Base-by-base conservation (phyloP, 495 filamentous ascomycete species). In the Aspergillus nidulans region DNA sequence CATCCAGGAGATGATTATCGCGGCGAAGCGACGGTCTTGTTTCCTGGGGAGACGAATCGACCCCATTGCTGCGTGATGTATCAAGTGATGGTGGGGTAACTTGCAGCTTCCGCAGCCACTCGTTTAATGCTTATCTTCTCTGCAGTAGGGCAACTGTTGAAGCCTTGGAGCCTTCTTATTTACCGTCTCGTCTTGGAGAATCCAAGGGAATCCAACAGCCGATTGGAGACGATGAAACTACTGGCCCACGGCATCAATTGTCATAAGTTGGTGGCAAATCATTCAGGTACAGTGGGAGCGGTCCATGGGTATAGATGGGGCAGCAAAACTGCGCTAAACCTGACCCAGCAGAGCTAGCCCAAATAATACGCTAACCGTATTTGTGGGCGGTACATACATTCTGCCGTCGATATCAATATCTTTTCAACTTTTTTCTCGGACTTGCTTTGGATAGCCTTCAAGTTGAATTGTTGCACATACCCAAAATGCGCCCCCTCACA, bases 401-500 rank as follows among this genome's bases (percentile, higher is more conserved):
- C 47, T 49, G 47, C 47, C 47, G 30, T 16, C 20, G 30, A 39
- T 49, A 49, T 19, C 19, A 20, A 25, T 19, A 30, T 26, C 34
- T 49, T 49, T 49, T 38, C 32, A 16, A 49, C 47, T 24, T 49
- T 49, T 49, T 49, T 49, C 28, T 49, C 19, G 19, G 40, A 43
- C 40, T 44, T 10, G 21, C 20, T 12, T 15, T 15, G 20, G 7
- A 47, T 18, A 47, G 32, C 20, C 46, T 48, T 18, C n/a, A 23
- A 49, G 12, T 10, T n/a, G 34, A 36, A 38, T 23, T 9, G 6
- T 18, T 36, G 18, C 49, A 43, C 36, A 38, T 38, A 23, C 23
- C 16, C 64, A 78, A 65, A 18, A 92, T 92, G 88, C 80, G 88
- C 52, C 79, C 84, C 32, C 79, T 92, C 50, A 90, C 88, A 16